Percentiles rank a stretch among this genome's conserved stretches.
Conservation (phyloP, 108 stramenopile genomes). For the Seminavis robusta region DNA sequence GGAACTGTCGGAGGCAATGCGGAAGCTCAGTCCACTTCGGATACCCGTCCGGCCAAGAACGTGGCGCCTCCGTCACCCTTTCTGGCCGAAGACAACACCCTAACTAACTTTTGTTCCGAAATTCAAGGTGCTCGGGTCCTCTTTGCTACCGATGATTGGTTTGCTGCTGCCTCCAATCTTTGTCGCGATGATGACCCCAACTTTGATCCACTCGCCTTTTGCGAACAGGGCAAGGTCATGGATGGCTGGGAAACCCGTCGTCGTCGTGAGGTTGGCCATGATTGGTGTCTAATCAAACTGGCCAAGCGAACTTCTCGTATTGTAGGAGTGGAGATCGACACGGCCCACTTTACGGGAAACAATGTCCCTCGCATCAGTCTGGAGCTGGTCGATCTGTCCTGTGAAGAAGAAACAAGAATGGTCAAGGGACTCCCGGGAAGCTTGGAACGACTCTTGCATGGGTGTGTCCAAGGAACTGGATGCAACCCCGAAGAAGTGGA, state of each 20-base stretch:
- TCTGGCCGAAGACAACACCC: neutral
- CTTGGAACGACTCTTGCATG: constrained; percentile 38
- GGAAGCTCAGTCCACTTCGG: too few relatives aligned
- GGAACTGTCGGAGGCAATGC: too few relatives aligned
- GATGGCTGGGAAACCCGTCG: constrained; percentile 94
- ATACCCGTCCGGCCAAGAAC: constrained; percentile 1
- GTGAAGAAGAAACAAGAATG: constrained; percentile 18
- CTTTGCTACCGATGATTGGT: constrained; percentile 94
- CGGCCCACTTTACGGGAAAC: constrained; percentile 93
- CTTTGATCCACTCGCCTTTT: constrained; percentile 80
- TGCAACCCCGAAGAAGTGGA: constrained; percentile 42
- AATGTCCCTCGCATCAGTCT: constrained; percentile 74
- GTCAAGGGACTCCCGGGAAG: constrained; percentile 53
- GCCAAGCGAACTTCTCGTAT: constrained; percentile 24
- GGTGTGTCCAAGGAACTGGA: constrained; percentile 69
- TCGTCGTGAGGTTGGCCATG: constrained; percentile 77
- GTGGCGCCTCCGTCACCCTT: neutral
- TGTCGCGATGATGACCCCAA: constrained; percentile 53
- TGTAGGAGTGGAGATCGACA: constrained; percentile 71
- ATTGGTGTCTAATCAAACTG: constrained; percentile 87
- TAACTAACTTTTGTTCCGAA: constrained; percentile 14
- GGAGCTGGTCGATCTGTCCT: constrained; percentile 38
- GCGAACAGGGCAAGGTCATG: constrained; percentile 88
- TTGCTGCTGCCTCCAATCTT: constrained; percentile 81
- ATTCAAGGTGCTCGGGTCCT: constrained; percentile 33